Evolutionary conservation across 2,329 filamentous ascomycete species (phyloP).

Genomic region (Dryadomyces sulphureus): DNA sequence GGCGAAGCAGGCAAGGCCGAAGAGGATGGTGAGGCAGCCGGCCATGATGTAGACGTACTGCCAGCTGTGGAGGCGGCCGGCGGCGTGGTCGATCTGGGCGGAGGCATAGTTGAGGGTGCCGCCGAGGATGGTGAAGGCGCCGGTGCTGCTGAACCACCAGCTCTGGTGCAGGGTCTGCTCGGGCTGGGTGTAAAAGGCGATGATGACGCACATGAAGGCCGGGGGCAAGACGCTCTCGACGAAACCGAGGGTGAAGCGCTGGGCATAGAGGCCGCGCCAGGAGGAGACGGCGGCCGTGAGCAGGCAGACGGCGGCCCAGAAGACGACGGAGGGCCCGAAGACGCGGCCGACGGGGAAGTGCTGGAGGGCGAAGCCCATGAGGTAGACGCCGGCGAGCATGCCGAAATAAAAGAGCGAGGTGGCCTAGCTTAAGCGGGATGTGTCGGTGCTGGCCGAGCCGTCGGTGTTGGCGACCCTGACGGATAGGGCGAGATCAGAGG

Average conservation of each 20-base stretch:
- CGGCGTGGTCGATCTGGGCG: conserved; percentile 42
- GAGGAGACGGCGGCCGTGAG: conserved; percentile 16
- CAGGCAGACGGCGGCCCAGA: conserved; percentile 56
- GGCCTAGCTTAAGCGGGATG: conserved; percentile 57
- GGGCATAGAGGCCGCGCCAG: conserved; percentile 48
- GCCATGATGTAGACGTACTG: conserved; percentile 58
- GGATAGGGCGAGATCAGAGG: conserved; percentile 46
- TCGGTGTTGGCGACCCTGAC: conserved; percentile 32
- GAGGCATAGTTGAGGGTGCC: conserved; percentile 53
- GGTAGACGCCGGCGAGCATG: conserved; percentile 60
- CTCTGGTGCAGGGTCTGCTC: conserved; percentile 51
- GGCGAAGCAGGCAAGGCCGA: conserved; percentile 46
- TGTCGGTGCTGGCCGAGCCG: conserved; percentile 33
- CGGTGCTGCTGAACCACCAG: conserved; percentile 50
- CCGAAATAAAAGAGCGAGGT: conserved; percentile 72
- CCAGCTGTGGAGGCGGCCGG: conserved; percentile 42
- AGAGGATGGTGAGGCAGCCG: conserved; percentile 46
- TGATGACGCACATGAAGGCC: conserved; percentile 49
- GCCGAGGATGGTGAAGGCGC: conserved; percentile 48
- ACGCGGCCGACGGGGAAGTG: conserved; percentile 50
- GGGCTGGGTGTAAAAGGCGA: conserved; percentile 47
- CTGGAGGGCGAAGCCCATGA: conserved; percentile 57
- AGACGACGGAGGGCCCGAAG: conserved; percentile 45
- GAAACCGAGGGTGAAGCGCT: conserved; percentile 51
- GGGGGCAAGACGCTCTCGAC: conserved; percentile 52